Evolutionary conservation across 495 filamentous ascomycete genomes (phyloP).

Genomic region (Amphirosellinia nigrospora): DNA sequence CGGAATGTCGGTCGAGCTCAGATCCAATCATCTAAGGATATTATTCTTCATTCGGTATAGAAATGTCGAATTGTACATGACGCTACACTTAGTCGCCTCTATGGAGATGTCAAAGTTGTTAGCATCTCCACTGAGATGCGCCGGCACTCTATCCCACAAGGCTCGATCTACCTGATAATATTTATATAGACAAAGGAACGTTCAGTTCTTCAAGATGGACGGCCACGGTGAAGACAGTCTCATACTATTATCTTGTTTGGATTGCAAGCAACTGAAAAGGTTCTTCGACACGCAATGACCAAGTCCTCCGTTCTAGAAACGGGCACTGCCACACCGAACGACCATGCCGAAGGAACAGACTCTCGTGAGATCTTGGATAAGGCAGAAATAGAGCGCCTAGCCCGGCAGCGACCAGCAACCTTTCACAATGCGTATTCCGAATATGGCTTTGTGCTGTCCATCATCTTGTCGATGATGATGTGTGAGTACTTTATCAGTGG

Average conservation of each 20-base stretch:
- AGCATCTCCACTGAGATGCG: neutral
- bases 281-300: slow-evolving; percentile 15
- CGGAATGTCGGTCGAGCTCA: neutral
- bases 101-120: neutral
- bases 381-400: slow-evolving; percentile 67
- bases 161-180: neutral
- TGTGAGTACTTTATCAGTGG: slow-evolving; percentile 86
- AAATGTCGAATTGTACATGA: slow-evolving; percentile 26
- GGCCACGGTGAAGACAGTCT: neutral
- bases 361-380: slow-evolving; percentile 26
- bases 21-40: neutral
- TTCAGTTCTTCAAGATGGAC: neutral
- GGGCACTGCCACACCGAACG: slow-evolving; percentile 10
- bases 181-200: neutral
- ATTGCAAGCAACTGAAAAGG: neutral
- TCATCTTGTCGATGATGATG: slow-evolving; percentile 76
- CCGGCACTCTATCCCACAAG: neutral
- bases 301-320: slow-evolving; percentile 21
- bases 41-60: slow-evolving; percentile 17
- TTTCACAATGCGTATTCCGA: slow-evolving; percentile 69
- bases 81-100: neutral
- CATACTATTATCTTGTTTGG: neutral
- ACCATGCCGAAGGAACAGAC: slow-evolving; percentile 23
- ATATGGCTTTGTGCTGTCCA: slow-evolving; percentile 71
- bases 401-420: slow-evolving; percentile 70